Evolutionary conservation across 495 filamentous ascomycete species (phyloP), one percentile per base, ranked within the genome.

Genomic region (Lasiosphaeriaceae sp.): DNA sequence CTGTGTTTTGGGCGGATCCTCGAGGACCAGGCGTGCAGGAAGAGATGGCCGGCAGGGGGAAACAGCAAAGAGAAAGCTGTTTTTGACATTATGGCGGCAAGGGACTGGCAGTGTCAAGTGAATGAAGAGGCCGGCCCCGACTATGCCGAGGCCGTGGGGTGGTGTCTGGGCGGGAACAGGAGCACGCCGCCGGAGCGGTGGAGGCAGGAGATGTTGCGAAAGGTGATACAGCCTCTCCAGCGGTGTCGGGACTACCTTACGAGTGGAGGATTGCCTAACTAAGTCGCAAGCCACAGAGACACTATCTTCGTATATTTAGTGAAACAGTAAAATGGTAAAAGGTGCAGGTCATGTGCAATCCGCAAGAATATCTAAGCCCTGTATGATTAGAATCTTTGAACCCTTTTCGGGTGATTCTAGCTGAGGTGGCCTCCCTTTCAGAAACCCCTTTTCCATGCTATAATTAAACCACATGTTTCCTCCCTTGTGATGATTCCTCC

Each of bases 1-100:
- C 67, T 76, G 8, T 75, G 70, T 45, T 76, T 75, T 47, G 68
- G 70, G 11, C 52, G 35, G 3, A 26, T 56, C 2, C 57, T 76
- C 1, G 68, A 66, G 22, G 50, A 55, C 2, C 50, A 67, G 21
- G 24, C 55, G 1, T 43, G 50, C 47, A 56, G 71, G 1, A 48
- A 56, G 2, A 29, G 24, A 19, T 43, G 35, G 37, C 48, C 47
- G 3, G 37, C 47, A 0, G 51, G 51, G 8, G 0, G 14, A 0
- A 47, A 39, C 11, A 47, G 43, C 0, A 2, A 50, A 1, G 26
- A 45, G 35, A 17, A 31, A 4, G 26, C 35, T 1, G 5, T 57
- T 11, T 52, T 51, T 1, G 47, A 57, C 26, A 21, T 57, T 3
- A 2, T 12, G 9, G 55, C 48, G 1, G 55, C 48, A 0, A n/a